phyloP scores from a whole-genome alignment of 2,329 filamentous ascomycete genomes.

The Lecanoromycetidae sp. region DNA sequence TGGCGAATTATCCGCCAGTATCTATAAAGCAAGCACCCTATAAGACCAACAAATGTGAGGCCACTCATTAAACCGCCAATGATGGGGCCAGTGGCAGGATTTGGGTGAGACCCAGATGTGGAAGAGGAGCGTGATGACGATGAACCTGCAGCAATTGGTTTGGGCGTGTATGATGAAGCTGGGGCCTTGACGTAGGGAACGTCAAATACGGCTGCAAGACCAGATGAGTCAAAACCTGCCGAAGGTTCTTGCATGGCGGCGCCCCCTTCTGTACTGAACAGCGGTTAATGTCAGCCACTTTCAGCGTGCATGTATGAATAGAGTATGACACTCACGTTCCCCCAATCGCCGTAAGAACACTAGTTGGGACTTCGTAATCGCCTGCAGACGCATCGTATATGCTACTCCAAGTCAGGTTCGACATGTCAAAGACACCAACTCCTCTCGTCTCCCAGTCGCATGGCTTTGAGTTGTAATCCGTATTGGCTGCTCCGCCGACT shows the following conservation, averaged over 20 bases:
- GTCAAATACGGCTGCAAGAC: slow-evolving; percentile 17
- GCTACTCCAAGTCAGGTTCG: slow-evolving; percentile 24
- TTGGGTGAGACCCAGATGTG: neutral
- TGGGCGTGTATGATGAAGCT: neutral
- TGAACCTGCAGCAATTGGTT: neutral
- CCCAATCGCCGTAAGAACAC: slow-evolving; percentile 22
- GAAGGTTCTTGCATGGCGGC: slow-evolving; percentile 17
- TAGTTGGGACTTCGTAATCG: slow-evolving; percentile 22
- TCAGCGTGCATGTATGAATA: neutral
- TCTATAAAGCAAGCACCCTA: slow-evolving; percentile 16
- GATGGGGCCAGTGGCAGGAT: slow-evolving; percentile 11
- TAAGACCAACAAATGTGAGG: slow-evolving; percentile 13
- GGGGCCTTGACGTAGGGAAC: neutral
- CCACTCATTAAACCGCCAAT: slow-evolving; percentile 17
- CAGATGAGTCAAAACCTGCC: slow-evolving; percentile 17
- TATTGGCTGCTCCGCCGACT: slow-evolving; percentile 26
- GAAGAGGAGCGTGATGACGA: neutral
- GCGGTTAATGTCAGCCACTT: neutral
- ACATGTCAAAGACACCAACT: slow-evolving; percentile 26
- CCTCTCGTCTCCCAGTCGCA: slow-evolving; percentile 27
- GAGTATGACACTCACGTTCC: slow-evolving; percentile 16
- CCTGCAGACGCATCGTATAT: slow-evolving; percentile 21
- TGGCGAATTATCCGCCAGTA: slow-evolving; percentile 4
- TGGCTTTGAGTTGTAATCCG: slow-evolving; percentile 16
- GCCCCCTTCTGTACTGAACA: slow-evolving; percentile 14